phyloP scores from a whole-genome alignment of 2,329 filamentous ascomycete genomes.

The Ophiostoma pallidulum region DNA sequence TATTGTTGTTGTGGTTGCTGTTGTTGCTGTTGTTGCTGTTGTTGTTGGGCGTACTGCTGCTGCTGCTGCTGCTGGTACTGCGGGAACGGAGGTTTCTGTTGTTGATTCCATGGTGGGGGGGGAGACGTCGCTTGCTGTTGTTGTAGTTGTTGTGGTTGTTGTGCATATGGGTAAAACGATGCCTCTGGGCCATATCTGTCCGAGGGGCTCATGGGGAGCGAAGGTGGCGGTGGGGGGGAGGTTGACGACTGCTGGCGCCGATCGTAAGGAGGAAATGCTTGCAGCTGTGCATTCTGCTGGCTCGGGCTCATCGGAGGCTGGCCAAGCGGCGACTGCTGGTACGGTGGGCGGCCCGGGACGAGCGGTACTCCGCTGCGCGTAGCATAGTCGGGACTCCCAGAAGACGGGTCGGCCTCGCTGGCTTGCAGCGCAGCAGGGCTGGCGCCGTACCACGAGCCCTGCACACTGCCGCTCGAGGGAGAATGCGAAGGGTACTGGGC shows the following conservation, averaged over 20 bases:
- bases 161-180: not conserved
- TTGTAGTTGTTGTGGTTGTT: slow-evolving; percentile 14
- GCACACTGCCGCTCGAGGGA: not conserved
- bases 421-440: slow-evolving; percentile 8
- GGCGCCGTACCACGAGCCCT: slow-evolving; percentile 12
- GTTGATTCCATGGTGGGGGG: not conserved
- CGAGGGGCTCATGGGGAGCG: slow-evolving; percentile 12
- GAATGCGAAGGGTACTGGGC: no score
- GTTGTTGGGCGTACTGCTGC: slow-evolving; percentile 19
- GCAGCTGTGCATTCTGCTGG: slow-evolving; percentile 13
- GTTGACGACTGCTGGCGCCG: slow-evolving; percentile 20
- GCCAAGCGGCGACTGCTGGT: slow-evolving; percentile 18
- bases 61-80: slow-evolving; percentile 21
- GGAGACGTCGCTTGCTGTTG: slow-evolving; percentile 16
- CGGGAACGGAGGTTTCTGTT: slow-evolving; percentile 16
- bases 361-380: slow-evolving; percentile 5
- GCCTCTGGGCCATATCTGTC: not conserved
- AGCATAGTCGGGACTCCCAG: not conserved
- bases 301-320: slow-evolving; percentile 20
- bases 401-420: slow-evolving; percentile 6
- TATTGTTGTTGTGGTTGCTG: slow-evolving; percentile 13
- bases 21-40: slow-evolving; percentile 18
- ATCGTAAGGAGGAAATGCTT: slow-evolving; percentile 15
- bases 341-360: slow-evolving; percentile 14
- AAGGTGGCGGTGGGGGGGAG: not conserved